Base-by-base conservation (phyloP, 2,329 filamentous ascomycete genomes). In the Colletotrichum cereale region DNA sequence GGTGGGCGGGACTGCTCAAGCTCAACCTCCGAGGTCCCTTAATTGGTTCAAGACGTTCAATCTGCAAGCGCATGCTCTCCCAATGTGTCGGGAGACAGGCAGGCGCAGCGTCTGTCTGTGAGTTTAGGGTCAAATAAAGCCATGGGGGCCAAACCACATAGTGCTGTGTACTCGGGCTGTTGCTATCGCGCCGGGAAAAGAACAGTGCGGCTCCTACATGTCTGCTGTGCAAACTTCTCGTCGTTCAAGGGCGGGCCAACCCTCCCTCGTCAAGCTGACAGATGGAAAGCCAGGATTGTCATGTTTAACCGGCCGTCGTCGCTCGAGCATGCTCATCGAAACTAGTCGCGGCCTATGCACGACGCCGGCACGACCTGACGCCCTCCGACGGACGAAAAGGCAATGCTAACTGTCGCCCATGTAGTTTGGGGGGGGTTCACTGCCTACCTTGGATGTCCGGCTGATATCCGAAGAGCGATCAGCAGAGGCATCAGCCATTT, bases 281-380 rank as follows among this genome's bases (percentile, higher is more conserved):
- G 48, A 56, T 36, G 47, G 53, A n/a, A n/a, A n/a, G n/a, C n/a
- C n/a, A n/a, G n/a, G n/a, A 70, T 62, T 40, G 63, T 60, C 62
- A 58, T 66, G 7, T 47, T 38, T 47, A 38, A 42, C 18, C 36
- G n/a, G 55, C 7, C 21, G 58, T 53, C 21, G 58, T 53, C n/a
- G 36, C 34, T 62, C 56, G 53, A 44, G 48, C 48, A 42, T 29
- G 36, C 38, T 26, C 11, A 42, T 40, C 47, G 48, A 12, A 34
- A 50, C 4, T 47, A 26, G 61, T 53, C 16, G 34, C 47, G 34
- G 44, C 34, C 6, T 14, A 50, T 62, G 55, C 47, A 61, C 24
- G 29, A 61, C 66, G 65, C 61, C 61, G 42, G 42, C 42, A 18
- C 42, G n/a, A 44, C 12, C 18, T n/a, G 42, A 58, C 12, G 36